Percentiles rank a stretch among this genome's conserved stretches.
Conservation (phyloP, 2,329 filamentous ascomycete genomes). For the Calonectria crousiana region DNA sequence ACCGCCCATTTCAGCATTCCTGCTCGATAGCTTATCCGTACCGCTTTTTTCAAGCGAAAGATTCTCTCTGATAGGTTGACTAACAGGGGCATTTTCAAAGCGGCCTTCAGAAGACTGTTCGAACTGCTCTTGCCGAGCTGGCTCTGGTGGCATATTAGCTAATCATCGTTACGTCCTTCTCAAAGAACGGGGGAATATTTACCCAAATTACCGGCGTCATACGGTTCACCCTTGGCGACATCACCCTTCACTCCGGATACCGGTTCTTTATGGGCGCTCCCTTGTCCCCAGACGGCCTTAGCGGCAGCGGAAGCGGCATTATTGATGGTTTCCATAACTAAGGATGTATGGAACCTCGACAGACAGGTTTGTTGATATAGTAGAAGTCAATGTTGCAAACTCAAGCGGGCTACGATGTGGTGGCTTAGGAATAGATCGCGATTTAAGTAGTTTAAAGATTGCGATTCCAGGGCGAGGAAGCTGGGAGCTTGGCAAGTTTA, state of each 20-base stretch:
- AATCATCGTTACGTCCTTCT: not conserved
- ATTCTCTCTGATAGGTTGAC: not conserved
- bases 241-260: slow-evolving; percentile 77
- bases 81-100: not conserved
- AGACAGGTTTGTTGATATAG: not conserved
- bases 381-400: not conserved
- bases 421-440: not conserved
- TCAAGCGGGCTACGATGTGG: not conserved
- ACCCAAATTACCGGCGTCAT: slow-evolving; percentile 82
- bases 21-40: not conserved
- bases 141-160: not conserved
- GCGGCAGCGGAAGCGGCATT: slow-evolving; percentile 60
- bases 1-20: slow-evolving; percentile 45
- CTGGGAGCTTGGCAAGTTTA: slow-evolving; percentile 4
- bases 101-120: slow-evolving; percentile 1
- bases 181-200: slow-evolving; percentile 36
- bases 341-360: not conserved
- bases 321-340: slow-evolving; percentile 73
- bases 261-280: slow-evolving; percentile 68
- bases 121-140: slow-evolving; percentile 16
- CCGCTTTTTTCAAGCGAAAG: not conserved
- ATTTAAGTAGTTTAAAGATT: not conserved
- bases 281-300: slow-evolving; percentile 59
- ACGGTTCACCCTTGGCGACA: slow-evolving; percentile 78
- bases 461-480: not conserved